Percentiles rank a stretch among this genome's conserved stretches.
Conservation (phyloP, 805 yeast genomes). For the Kodamaea hsintzibuensis region DNA sequence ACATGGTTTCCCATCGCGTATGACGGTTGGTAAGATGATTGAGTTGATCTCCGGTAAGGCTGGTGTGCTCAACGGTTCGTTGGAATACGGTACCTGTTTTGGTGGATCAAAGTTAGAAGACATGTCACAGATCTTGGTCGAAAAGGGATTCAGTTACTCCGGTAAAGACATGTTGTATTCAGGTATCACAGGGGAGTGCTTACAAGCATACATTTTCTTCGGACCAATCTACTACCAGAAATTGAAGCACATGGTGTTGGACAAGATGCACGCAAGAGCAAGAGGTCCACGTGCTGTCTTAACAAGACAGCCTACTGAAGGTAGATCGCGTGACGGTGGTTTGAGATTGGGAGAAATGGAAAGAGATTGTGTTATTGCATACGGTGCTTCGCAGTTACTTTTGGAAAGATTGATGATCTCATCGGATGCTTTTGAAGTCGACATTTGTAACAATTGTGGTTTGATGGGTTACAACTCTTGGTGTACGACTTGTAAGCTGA, state of each 20-base stretch:
- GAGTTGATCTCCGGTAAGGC: constrained; percentile 97
- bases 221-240: constrained; percentile 98
- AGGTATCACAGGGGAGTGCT: constrained; percentile 95
- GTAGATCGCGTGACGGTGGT: constrained; percentile 99
- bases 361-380: constrained; percentile 98
- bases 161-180: constrained; percentile 98
- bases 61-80: constrained; percentile 87
- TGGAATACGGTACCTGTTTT: constrained; percentile 97
- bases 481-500: constrained; percentile 95
- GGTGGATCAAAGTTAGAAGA: constrained; percentile 97
- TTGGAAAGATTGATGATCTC: constrained; percentile 94
- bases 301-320: constrained; percentile 98
- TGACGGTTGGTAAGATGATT: constrained; percentile 99
- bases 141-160: constrained; percentile 88
- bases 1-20: constrained; percentile 99
- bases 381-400: constrained; percentile 94
- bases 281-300: constrained; percentile 98
- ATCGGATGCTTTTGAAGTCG: constrained; percentile 97
- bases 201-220: constrained; percentile 96
- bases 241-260: constrained; percentile 97
- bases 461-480: constrained; percentile 96
- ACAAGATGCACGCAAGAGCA: constrained; percentile 99
- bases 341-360: constrained; percentile 99
- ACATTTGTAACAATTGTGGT: constrained; percentile 91
- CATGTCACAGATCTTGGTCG: constrained; percentile 87